Evolutionary conservation across 306 rosid species (phyloP), one percentile per base, ranked within the genome.

Genomic region (Medicago ruthenica): DNA sequence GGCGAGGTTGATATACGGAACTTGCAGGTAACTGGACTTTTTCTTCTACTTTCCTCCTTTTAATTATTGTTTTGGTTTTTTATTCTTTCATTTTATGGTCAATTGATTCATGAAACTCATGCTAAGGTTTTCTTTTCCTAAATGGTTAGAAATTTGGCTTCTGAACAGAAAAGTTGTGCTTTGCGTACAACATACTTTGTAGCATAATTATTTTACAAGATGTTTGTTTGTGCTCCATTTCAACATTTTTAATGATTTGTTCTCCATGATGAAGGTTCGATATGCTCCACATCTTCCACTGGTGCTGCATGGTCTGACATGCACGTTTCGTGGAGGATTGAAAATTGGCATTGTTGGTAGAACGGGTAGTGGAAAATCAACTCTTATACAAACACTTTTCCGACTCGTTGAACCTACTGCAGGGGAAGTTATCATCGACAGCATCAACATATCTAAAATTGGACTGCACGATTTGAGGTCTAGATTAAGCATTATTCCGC

Each of bases 311-410:
- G 97, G 97, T 20, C 67, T 93, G 60, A 85, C 96, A 0, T 90
- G 96, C 72, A 91, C 83, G 58, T 90, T 91, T 39, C 83, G 55
- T 0, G 97, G 96, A 44, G 98, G 94, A 64, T 70, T 64, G 88
- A 94, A 87, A 84, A 87, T 93, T 9, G 93, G 98, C 80, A 91
- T 94, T 73, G 96, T 94, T 8, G 98, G 97, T 18, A 85, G 98
- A 90, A 94, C 93, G 7, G 96, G 98, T 59, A 90, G 97, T 6
- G 96, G 97, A 22, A 94, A 94, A 81, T 62, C 96, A 16, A 91
- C 97, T 60, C 91, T 91, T 54, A 91, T 91, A 45, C 98, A 89
- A 53, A 79, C 92, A 59, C 88, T 91, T 71, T 91, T 94, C 70
- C 80, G 97, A 18, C 80, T 90, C 8, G 80, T 90, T 17, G 96